Base-by-base conservation (phyloP, 495 filamentous ascomycete species). In the Penicillium paradoxum region DNA sequence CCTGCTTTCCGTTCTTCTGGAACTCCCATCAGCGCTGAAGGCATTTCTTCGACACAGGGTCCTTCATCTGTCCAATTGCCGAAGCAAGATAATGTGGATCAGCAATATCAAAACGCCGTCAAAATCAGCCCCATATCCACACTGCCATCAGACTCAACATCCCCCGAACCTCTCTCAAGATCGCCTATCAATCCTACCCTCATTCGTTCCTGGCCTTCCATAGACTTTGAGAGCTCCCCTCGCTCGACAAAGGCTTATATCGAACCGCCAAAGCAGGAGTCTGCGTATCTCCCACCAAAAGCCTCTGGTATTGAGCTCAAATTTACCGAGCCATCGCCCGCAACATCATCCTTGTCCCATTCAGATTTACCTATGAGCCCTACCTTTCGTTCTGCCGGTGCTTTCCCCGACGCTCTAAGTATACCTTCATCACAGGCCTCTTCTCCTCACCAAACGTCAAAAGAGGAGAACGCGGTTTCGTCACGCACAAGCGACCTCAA, bases 101-200 rank as follows among this genome's bases (percentile, higher is more conserved):
- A 25, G 18, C 21, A 19, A 27, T 11, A 4, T 25, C 15, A 19
- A 37, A 17, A 25, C 4, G n/a, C 33, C 17, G 8, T 21, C 29
- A 33, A 33, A 24, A 33, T 13, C 5, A 42, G 33, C 4, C 27
- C 11, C n/a, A 34, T 13, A 4, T 25, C 40, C 38, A 17, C 49
- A 25, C 18, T 42, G 19, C 45, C 43, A 6, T 55, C 58, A 14
- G 53, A 43, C 18, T 53, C 56, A 17, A 51, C 57, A 27, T 27
- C 24, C 13, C 63, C 56, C 10, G 56, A 25, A 41, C 49, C 9
- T 56, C 38, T 5, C 44, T 56, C 57, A 6, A 24, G 15, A 29
- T 30, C 61, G 1, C 55, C 61, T 18, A 59, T 62, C n/a, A 71
- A 72, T 21, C 71, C 71, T 30, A 69, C 68, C 11, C 21, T 61